A percentile compares a stretch with the other conserved stretches of the same genome.
phyloP scores from a whole-genome alignment of 805 yeast species.

The Scheffersomyces spartinae region DNA sequence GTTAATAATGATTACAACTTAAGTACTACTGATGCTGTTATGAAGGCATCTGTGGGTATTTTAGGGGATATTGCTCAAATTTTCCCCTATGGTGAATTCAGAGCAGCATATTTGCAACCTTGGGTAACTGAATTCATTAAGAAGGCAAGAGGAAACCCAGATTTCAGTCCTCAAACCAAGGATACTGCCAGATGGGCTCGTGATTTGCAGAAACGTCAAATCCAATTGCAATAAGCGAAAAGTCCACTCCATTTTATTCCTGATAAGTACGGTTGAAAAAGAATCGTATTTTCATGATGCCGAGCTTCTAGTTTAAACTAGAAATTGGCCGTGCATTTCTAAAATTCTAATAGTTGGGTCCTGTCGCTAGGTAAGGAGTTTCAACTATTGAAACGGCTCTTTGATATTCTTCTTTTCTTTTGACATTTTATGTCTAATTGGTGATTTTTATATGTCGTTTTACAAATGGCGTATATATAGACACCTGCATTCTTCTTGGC shows the following conservation, averaged over 20 bases:
- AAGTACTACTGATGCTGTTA: slow-evolving; percentile 53
- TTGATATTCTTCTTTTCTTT: no score
- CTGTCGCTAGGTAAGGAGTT: no score
- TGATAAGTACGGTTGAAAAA: neutral
- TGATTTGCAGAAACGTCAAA: slow-evolving; percentile 56
- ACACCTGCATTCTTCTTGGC: no score
- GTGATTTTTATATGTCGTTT: no score
- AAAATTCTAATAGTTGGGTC: no score
- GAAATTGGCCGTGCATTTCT: no score
- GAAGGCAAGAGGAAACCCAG: slow-evolving; percentile 52
- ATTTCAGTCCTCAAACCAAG: slow-evolving; percentile 55
- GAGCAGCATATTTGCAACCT: slow-evolving; percentile 50
- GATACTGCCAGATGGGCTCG: slow-evolving; percentile 98
- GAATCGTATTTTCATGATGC: neutral
- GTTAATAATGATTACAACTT: slow-evolving; percentile 51
- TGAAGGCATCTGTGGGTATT: slow-evolving; percentile 80
- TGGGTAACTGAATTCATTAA: slow-evolving; percentile 78
- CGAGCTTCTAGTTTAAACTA: neutral
- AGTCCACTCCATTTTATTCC: neutral
- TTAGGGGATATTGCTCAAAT: slow-evolving; percentile 88
- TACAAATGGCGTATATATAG: no score
- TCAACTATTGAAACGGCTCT: no score
- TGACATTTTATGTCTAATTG: no score
- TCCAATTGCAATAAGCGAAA: slow-evolving; percentile 1
- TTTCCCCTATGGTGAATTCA: slow-evolving; percentile 68